A percentile compares a stretch with the other conserved stretches of the same genome.
Evolutionary conservation across 768 basidiomycete species (phyloP).

Genomic region (Cystobasidium ongulense): DNA sequence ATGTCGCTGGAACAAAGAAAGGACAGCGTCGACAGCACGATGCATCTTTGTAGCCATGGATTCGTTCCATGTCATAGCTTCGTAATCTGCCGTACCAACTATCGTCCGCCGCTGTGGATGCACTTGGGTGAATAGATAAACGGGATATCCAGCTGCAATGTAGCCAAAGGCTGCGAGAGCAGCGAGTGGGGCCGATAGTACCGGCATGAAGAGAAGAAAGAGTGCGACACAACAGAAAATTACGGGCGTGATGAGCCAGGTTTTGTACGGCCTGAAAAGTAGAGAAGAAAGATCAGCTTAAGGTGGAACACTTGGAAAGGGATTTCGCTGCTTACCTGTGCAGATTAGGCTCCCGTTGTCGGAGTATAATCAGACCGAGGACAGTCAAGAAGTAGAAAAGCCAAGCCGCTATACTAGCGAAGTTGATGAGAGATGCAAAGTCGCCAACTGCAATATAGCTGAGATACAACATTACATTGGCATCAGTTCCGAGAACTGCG

Average conservation of each 20-base stretch:
- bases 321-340: slow-evolving; percentile 54
- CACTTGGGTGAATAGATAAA: slow-evolving; percentile 62
- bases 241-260: slow-evolving; percentile 82
- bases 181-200: slow-evolving; percentile 83
- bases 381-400: slow-evolving; percentile 52
- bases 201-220: slow-evolving; percentile 85
- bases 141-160: slow-evolving; percentile 66
- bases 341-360: slow-evolving; percentile 80
- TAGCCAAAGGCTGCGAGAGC: slow-evolving; percentile 81
- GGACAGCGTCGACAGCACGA: not conserved
- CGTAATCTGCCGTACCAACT: not conserved
- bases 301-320: slow-evolving; percentile 3
- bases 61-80: not conserved
- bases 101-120: not conserved
- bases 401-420: slow-evolving; percentile 50
- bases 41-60: not conserved
- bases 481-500: slow-evolving; percentile 36
- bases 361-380: slow-evolving; percentile 73
- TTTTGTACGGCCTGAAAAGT: slow-evolving; percentile 67
- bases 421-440: slow-evolving; percentile 79
- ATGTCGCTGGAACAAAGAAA: not conserved
- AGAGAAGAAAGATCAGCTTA: slow-evolving; percentile 2
- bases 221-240: slow-evolving; percentile 81
- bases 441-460: slow-evolving; percentile 83
- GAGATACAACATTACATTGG: slow-evolving; percentile 43